Conservation (phyloP, 108 stramenopile genomes). For the Cylindrotheca closterium region DNA sequence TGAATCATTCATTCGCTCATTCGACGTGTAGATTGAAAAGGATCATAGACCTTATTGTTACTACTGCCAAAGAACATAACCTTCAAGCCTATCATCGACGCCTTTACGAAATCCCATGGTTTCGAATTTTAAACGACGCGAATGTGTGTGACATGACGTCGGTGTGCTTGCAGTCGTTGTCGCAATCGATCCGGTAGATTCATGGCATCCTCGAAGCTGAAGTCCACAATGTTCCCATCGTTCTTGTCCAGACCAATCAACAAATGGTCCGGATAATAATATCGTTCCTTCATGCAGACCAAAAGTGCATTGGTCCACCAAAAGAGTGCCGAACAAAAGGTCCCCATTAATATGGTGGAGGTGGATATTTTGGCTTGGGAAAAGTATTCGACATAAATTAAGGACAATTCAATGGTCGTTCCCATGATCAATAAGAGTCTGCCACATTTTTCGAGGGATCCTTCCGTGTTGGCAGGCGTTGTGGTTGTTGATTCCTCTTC, state of each 20-base stretch:
- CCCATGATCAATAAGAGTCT: neutral
- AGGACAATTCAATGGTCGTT: neutral
- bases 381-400: neutral
- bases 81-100: too few species aligned
- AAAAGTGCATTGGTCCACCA: neutral
- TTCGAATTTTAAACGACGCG: too few species aligned
- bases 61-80: too few species aligned
- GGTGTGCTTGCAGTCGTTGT: too few species aligned
- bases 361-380: neutral
- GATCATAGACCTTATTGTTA: too few species aligned
- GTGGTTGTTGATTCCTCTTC: too few species aligned
- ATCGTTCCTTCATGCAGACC: neutral
- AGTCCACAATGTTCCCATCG: neutral
- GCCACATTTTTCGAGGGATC: neutral
- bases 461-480: neutral
- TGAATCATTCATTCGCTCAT: too few species aligned
- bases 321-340: neutral
- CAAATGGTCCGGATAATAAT: neutral
- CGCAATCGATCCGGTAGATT: too few species aligned
- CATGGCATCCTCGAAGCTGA: too few species aligned
- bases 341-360: neutral
- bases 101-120: neutral
- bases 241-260: too few species aligned
- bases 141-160: too few species aligned
- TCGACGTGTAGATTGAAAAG: too few species aligned